Evolutionary conservation across 495 filamentous ascomycete genomes (phyloP), one percentile per base, ranked within the genome.

Genomic region (Podospora tetraspora): DNA sequence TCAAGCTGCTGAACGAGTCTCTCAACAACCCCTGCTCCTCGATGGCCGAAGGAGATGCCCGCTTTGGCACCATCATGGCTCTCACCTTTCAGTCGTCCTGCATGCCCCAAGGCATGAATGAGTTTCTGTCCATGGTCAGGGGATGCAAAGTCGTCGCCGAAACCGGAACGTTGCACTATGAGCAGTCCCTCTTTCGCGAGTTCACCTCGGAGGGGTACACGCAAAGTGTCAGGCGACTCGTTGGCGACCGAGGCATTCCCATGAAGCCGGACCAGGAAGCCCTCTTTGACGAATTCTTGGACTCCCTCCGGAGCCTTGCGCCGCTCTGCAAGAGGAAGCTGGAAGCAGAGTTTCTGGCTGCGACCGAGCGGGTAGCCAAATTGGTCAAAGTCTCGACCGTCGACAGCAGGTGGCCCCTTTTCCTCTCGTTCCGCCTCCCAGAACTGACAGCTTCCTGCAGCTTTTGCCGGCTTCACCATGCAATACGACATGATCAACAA

Each of bases 101-200:
- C 68, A 82, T 87, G 76, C 71, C 77, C 29, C 85, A 87, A 62
- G 85, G 85, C 23, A 77, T 87, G 52, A 71, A 72, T 32, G 85
- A 88, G 71, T 88, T 86, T 63, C 70, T 85, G 57, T 72, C 83
- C 65, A 87, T 87, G 81, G 74, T 85, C 13, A 76, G 84, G 29
- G 84, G 85, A 21, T 85, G 82, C 67, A 75, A 79, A 19, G 66
- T 84, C 19, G 76, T 88, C 13, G 81, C 70, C n/a, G 71, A 71
- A 23, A 80, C 81, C 13, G 72, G 70, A n/a, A 62, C 77, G 37
- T 64, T 66, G 21, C 70, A 71, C 58, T 68, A 61, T 4, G 32
- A 69, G n/a, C 74, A 81, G 24, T 82, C 83, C n/a, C 63, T 79
- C 16, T 83, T 86, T 57, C 59, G 73, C 9, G 62, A 61, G 3